phyloP scores from a whole-genome alignment of 148 eudicot species.

The Amaranthus cruentus region DNA sequence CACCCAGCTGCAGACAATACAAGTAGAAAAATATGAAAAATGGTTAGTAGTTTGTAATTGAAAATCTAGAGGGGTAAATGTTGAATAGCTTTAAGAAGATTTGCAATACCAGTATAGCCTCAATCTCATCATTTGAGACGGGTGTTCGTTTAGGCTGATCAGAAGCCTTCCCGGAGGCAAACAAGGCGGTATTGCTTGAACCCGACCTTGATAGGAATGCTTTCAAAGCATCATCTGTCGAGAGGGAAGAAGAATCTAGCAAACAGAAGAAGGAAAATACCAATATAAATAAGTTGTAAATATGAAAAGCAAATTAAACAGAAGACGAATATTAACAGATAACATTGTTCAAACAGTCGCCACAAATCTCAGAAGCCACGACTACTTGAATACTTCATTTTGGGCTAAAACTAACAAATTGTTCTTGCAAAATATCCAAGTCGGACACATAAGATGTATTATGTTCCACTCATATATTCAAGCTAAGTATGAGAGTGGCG shows the following conservation, averaged over 20 bases:
- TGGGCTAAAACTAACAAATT: no score
- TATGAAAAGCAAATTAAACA: background rate
- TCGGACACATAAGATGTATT: no score
- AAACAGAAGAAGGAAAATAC: background rate
- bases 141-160: slow-evolving; percentile 83
- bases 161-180: slow-evolving; percentile 77
- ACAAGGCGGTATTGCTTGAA: slow-evolving; percentile 37
- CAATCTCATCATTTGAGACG: slow-evolving; percentile 78
- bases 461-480: no score
- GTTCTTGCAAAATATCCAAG: no score
- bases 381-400: no score
- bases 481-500: no score
- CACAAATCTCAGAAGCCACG: no score
- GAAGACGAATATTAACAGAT: no score
- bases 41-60: slow-evolving; percentile 1
- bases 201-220: slow-evolving; percentile 45
- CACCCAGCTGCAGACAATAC: slow-evolving; percentile 67
- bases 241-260: slow-evolving; percentile 46
- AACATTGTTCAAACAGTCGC: no score
- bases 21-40: background rate
- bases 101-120: slow-evolving; percentile 62
- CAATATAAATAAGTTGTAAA: background rate
- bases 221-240: slow-evolving; percentile 34
- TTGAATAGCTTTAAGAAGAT: background rate
- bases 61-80: background rate